Evolutionary conservation across 2,329 filamentous ascomycete genomes (phyloP).

Genomic region (Aquanectria penicillioides): DNA sequence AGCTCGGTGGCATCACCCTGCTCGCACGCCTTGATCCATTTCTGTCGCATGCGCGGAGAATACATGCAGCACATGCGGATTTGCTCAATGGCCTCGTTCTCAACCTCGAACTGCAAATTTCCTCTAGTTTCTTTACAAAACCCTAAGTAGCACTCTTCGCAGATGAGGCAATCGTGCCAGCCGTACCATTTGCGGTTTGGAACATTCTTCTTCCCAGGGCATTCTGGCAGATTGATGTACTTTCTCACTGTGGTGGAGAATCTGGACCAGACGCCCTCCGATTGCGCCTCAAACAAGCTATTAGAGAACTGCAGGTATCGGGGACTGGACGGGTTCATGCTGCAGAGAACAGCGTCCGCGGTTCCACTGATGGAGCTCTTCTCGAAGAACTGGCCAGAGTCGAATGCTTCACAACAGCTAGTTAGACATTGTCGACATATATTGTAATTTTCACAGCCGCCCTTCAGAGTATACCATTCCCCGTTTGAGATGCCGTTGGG

Average conservation of each 20-base stretch:
- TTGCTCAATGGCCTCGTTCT: background rate
- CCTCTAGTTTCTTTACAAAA: constrained; percentile 2
- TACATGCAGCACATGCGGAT: constrained; percentile 14
- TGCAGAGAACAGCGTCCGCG: background rate
- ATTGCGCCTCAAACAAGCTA: constrained; percentile 2
- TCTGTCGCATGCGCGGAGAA: constrained; percentile 9
- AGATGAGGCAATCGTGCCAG: constrained; percentile 12
- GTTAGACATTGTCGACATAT: background rate
- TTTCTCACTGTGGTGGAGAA: background rate
- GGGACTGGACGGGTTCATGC: background rate
- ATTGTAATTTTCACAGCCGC: constrained; percentile 1
- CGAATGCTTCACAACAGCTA: background rate
- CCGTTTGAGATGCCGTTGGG: background rate
- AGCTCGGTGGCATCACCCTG: background rate
- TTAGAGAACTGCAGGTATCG: background rate
- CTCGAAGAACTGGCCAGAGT: constrained; percentile 4
- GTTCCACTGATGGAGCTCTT: background rate
- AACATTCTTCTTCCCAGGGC: background rate
- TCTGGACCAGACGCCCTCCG: constrained; percentile 1
- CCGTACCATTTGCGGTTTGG: constrained; percentile 7
- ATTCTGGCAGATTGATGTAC: background rate
- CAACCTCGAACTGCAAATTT: background rate
- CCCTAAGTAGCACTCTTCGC: constrained; percentile 3
- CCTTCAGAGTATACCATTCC: constrained; percentile 11
- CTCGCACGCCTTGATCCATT: constrained; percentile 2